Evolutionary conservation across 2,329 filamentous ascomycete genomes (phyloP), one percentile per base, ranked within the genome.

Genomic region (Juglanconis sp.): DNA sequence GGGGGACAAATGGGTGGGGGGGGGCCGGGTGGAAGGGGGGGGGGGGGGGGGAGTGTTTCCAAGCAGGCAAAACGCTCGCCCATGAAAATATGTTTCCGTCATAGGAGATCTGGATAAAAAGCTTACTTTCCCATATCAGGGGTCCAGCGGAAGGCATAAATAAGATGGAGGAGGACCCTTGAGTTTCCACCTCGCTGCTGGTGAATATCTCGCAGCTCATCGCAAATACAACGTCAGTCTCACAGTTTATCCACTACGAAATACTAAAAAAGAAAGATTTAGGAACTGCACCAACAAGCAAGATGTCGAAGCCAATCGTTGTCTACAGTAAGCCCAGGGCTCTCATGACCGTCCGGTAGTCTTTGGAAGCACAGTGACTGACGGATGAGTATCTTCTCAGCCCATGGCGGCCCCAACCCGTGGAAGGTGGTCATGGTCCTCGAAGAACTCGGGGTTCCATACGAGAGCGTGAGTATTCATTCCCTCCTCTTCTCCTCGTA

Each of bases 401-500:
- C 47, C 48, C 35, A 49, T 49, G 34, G 31, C 46, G 36, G 53
- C 17, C 57, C 47, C 36, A 56, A 54, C 40, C 38, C 49, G 15
- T 53, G 47, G 46, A 53, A 58, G 51, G 51, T 44, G n/a, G 9
- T 49, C 24, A 49, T 56, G 55, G 47, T 35, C 40, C 60, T 51
- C 51, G 50, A 54, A 38, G 56, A 49, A 9, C 47, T 60, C 42
- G 56, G 56, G n/a, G 17, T 57, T 8, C 56, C 48, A 3, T 57
- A 57, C 34, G 40, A 54, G 62, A 60, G 3, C 64, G 66, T 3
- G 66, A 62, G 55, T 67, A 59, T 17, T 64, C n/a, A 65, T 64
- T 53, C 65, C 58, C 58, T 64, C 67, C 55, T 24, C 17, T 24
- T 24, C 17, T 24, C 17, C 17, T 24, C 17, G 17, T 24, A 24